A percentile compares a stretch with the other conserved stretches of the same genome.
These are phyloP conservation scores for Irpex rosettiformis DNA, from an alignment of 1,284 basidiomycete species.

Conservation along the genomic window DNA sequence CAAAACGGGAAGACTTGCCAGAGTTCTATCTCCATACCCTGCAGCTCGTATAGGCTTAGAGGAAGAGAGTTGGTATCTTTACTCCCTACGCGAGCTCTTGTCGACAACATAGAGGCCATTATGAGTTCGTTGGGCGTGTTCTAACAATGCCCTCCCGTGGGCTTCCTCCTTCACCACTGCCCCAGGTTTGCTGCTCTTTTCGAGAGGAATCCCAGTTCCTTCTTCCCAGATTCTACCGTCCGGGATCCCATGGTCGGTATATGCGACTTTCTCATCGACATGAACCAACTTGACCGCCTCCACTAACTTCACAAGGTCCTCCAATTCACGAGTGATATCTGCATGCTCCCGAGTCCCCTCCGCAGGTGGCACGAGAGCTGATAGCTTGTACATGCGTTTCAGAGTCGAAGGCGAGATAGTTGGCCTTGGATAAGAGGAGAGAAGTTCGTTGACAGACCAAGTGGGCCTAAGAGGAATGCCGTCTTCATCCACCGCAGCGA, in stretches of 20 bases:
- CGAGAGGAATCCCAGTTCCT: constrained; percentile 32
- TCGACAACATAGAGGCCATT: constrained; percentile 45
- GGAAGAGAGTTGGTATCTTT: not conserved
- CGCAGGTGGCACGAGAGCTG: constrained; percentile 63
- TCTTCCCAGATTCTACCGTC: constrained; percentile 45
- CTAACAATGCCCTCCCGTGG: constrained; percentile 43
- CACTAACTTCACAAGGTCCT: constrained; percentile 68
- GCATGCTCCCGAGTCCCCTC: constrained; percentile 49
- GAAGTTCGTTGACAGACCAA: constrained; percentile 73
- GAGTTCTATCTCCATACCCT: not conserved
- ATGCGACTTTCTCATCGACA: constrained; percentile 24
- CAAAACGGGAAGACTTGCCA: constrained; percentile 1
- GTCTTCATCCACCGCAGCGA: constrained; percentile 43
- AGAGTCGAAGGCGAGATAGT: constrained; percentile 52
- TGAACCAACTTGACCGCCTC: constrained; percentile 72
- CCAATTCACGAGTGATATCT: constrained; percentile 52
- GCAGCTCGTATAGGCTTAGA: not conserved
- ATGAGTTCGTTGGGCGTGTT: constrained; percentile 44
- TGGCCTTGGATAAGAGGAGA: constrained; percentile 73
- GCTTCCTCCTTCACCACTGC: constrained; percentile 21
- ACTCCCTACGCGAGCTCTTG: constrained; percentile 3
- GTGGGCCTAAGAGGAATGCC: constrained; percentile 63
- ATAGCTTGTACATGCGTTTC: constrained; percentile 59
- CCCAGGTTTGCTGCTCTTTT: constrained; percentile 11
- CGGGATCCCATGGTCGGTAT: constrained; percentile 28